phyloP scores from a whole-genome alignment of 164 flowering plant genomes.

The Piper longum region DNA sequence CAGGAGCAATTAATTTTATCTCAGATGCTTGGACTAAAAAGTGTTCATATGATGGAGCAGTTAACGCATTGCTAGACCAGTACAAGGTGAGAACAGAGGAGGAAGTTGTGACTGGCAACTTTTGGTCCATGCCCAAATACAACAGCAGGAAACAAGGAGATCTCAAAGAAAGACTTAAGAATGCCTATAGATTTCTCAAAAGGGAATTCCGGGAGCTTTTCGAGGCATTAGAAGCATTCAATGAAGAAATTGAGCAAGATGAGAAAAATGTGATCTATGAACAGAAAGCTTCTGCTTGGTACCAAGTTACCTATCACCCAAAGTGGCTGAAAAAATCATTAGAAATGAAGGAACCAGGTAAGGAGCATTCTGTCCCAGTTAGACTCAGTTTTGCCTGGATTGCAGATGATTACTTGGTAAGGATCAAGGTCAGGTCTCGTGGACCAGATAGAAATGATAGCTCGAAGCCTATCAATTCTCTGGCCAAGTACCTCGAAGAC shows the following conservation, averaged over 20 bases:
- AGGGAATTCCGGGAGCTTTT: constrained; percentile 59
- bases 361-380: constrained; percentile 9
- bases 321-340: constrained; percentile 39
- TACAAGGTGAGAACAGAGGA: constrained; percentile 70
- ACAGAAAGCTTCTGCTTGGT: constrained; percentile 92
- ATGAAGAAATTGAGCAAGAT: constrained; percentile 27
- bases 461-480: constrained; percentile 46
- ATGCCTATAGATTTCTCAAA: constrained; percentile 46
- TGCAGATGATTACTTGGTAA: constrained; percentile 72
- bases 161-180: constrained; percentile 67
- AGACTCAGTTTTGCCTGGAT: constrained; percentile 91
- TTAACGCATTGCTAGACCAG: constrained; percentile 57
- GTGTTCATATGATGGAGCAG: constrained; percentile 59
- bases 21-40: constrained; percentile 65
- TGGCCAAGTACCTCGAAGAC: constrained; percentile 39
- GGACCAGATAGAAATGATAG: constrained; percentile 15
- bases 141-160: constrained; percentile 71
- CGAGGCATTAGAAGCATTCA: constrained; percentile 31
- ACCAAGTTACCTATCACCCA: constrained; percentile 79
- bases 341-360: constrained; percentile 30
- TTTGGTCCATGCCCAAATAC: constrained; percentile 82
- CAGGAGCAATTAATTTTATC: constrained; percentile 39
- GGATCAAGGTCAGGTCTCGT: constrained; percentile 46
- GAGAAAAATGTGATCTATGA: constrained; percentile 50
- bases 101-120: constrained; percentile 80